phyloP scores from a whole-genome alignment of 257 asterid genomes.

The Cruciata laevipes region DNA sequence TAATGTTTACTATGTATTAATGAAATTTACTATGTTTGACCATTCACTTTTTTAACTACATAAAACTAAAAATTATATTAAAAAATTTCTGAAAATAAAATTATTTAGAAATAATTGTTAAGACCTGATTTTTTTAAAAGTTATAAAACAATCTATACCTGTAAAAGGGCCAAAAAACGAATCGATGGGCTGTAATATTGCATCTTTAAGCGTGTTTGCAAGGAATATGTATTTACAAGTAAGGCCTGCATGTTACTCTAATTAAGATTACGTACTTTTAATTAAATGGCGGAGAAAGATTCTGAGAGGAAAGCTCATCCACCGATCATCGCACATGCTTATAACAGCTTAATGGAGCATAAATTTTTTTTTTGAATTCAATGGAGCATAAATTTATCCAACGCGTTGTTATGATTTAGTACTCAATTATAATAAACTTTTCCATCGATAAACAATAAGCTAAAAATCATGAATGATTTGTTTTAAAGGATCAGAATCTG shows the following conservation, averaged over 20 bases:
- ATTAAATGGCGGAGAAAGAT: constrained; percentile 1
- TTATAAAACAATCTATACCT: too few relatives aligned
- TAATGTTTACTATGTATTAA: too few relatives aligned
- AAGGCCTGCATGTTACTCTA: constrained; percentile 1
- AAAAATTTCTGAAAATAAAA: too few relatives aligned
- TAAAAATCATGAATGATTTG: background rate
- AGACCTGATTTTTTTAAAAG: too few relatives aligned
- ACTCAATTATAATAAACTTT: too few relatives aligned
- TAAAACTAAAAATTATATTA: too few relatives aligned
- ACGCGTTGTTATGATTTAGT: background rate
- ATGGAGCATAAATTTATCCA: background rate
- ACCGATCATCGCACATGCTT: too few relatives aligned
- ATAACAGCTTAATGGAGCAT: too few relatives aligned
- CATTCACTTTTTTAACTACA: too few relatives aligned
- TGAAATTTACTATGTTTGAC: too few relatives aligned
- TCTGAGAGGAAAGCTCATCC: constrained; percentile 3
- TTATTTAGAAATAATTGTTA: too few relatives aligned
- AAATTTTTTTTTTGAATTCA: background rate
- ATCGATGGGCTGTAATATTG: constrained; percentile 15
- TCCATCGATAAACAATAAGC: background rate
- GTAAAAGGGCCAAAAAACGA: background rate
- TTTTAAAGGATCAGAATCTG: background rate
- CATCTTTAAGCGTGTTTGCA: constrained; percentile 13
- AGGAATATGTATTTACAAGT: constrained; percentile 9
- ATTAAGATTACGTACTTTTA: background rate